Conservation (phyloP, 345 rosid species). For the Eucalyptus urophylla region DNA sequence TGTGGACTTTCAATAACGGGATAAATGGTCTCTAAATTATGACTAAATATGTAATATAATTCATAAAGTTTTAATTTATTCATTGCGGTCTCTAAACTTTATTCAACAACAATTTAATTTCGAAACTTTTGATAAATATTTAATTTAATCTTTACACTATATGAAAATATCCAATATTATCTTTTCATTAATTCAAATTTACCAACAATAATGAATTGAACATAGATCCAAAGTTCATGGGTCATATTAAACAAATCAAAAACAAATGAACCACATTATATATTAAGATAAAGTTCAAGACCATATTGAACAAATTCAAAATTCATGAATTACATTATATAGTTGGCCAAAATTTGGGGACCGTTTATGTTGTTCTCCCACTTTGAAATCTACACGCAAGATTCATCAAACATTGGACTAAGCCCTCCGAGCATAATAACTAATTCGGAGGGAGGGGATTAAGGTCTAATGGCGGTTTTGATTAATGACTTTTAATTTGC, state of each 20-base stretch:
- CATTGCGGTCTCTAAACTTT: rapidly evolving
- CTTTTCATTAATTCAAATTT: background rate
- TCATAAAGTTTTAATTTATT: rapidly evolving
- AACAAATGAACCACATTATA: rapidly evolving
- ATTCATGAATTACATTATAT: rapidly evolving
- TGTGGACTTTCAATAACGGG: rapidly evolving
- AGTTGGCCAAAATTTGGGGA: rapidly evolving
- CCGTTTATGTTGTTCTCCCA: rapidly evolving
- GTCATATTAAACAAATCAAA: rapidly evolving
- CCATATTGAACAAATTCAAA: rapidly evolving
- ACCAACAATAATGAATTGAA: rapidly evolving
- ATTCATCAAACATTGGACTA: background rate
- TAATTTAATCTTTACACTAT: rapidly evolving
- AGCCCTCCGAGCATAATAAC: background rate
- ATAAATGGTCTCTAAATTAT: background rate
- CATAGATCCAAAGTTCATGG: background rate
- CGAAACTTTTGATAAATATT: rapidly evolving
- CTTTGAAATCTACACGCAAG: background rate
- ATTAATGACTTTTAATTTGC: background rate
- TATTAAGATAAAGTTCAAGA: rapidly evolving
- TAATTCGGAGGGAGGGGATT: background rate
- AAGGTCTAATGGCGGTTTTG: background rate
- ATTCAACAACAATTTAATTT: rapidly evolving
- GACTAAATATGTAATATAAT: background rate
- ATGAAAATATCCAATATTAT: rapidly evolving